Conservation (phyloP, 2,329 filamentous ascomycete species). For the Geoglossum cookeanum region DNA sequence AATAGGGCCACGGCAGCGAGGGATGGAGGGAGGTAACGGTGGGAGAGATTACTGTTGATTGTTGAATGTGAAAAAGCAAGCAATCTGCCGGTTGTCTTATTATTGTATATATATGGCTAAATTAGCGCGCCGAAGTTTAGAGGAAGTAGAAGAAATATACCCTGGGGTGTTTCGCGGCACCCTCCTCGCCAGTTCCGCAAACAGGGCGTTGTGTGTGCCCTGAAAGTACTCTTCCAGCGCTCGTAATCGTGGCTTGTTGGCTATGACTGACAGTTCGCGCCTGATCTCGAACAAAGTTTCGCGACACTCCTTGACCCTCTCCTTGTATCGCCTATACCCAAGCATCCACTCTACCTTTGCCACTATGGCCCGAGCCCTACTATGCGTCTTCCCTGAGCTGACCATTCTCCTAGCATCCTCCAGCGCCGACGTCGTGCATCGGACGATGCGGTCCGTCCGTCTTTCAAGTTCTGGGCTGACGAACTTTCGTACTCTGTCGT, state of each 20-base stretch:
- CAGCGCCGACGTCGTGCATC: background rate
- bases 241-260: background rate
- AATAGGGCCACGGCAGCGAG: no score
- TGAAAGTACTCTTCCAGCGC: background rate
- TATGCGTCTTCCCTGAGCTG: background rate
- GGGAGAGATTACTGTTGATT: no score
- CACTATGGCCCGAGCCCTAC: background rate
- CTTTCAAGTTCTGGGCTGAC: background rate
- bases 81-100: no score
- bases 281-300: background rate
- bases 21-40: no score
- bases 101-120: background rate
- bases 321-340: background rate
- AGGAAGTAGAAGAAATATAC: no score
- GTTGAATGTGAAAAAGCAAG: no score
- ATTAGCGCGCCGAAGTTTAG: background rate
- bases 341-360: background rate
- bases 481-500: background rate
- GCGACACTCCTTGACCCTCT: background rate
- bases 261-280: background rate
- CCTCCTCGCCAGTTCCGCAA: background rate
- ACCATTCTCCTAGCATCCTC: background rate
- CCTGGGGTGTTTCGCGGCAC: no score
- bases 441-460: background rate
- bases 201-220: background rate